phyloP scores from a whole-genome alignment of 805 yeast genomes.

The Hermanozyma aechmeae region DNA sequence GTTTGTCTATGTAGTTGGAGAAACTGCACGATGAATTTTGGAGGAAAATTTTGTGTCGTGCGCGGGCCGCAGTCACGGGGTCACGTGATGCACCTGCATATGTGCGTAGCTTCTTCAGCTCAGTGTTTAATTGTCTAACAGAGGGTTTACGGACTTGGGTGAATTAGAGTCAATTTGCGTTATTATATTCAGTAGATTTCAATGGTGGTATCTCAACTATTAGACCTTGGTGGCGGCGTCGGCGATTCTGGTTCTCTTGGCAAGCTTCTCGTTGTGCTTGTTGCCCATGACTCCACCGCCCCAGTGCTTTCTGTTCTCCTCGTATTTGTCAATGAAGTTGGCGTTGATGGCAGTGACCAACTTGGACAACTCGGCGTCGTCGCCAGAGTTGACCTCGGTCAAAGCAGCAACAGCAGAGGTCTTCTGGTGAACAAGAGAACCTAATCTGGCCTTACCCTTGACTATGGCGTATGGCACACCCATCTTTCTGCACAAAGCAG shows the following conservation, averaged over 20 bases:
- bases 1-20: too few species aligned
- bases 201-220: not conserved
- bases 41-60: too few species aligned
- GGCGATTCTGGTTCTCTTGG: conserved; percentile 50
- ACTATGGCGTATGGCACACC: conserved; percentile 98
- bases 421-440: conserved; percentile 95
- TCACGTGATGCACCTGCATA: too few species aligned
- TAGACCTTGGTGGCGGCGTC: not conserved
- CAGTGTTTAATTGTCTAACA: not conserved
- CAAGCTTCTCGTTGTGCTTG: conserved; percentile 81
- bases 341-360: conserved; percentile 88
- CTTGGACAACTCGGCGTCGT: conserved; percentile 89
- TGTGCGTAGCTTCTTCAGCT: not conserved
- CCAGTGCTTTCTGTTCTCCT: conserved; percentile 97
- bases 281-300: conserved; percentile 99
- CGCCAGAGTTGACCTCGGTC: conserved; percentile 91
- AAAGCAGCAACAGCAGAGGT: conserved; percentile 95
- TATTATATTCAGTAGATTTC: too few species aligned
- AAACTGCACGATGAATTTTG: too few species aligned
- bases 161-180: too few species aligned
- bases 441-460: conserved; percentile 98
- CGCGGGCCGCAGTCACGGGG: too few species aligned
- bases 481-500: conserved; percentile 98
- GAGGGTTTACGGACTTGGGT: not conserved
- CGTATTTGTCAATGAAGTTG: conserved; percentile 90